These are phyloP conservation scores for Mucuna pruriens DNA, from an alignment of 306 rosid species.

Conservation along the genomic window DNA sequence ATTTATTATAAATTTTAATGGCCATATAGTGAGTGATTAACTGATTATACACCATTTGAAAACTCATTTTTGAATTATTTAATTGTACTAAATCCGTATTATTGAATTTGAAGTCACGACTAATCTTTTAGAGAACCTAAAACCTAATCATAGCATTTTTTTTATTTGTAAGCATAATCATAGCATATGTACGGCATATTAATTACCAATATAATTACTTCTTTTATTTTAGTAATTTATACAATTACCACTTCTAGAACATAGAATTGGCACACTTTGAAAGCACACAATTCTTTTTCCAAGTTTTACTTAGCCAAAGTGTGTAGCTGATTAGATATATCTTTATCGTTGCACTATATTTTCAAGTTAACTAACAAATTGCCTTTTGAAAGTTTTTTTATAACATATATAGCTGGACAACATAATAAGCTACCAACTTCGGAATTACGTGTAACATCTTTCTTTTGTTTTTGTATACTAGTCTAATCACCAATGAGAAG, in stretches of 20 bases:
- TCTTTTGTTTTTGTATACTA: background rate
- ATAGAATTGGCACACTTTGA: background rate
- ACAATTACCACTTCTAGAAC: too few species aligned
- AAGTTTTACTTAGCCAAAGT: slow-evolving; percentile 3
- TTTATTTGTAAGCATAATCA: too few species aligned
- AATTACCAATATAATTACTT: background rate
- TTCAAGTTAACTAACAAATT: slow-evolving; percentile 14
- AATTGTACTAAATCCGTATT: background rate
- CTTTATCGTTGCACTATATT: slow-evolving; percentile 1
- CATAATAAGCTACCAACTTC: slow-evolving; percentile 22
- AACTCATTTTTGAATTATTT: background rate
- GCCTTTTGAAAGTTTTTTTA: slow-evolving; percentile 6
- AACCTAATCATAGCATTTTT: background rate
- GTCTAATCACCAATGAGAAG: slow-evolving; percentile 15
- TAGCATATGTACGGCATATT: background rate
- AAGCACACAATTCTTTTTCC: background rate
- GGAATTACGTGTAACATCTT: slow-evolving; percentile 11
- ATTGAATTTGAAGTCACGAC: background rate
- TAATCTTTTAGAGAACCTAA: background rate
- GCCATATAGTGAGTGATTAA: too few species aligned
- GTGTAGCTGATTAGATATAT: slow-evolving; percentile 14
- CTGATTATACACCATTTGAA: background rate
- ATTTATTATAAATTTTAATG: too few species aligned
- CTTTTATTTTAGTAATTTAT: too few species aligned
- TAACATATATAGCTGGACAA: slow-evolving; percentile 35